These are phyloP conservation scores for Silybum marianum DNA, from an alignment of 129 eudicot species.

Conservation along the genomic window DNA sequence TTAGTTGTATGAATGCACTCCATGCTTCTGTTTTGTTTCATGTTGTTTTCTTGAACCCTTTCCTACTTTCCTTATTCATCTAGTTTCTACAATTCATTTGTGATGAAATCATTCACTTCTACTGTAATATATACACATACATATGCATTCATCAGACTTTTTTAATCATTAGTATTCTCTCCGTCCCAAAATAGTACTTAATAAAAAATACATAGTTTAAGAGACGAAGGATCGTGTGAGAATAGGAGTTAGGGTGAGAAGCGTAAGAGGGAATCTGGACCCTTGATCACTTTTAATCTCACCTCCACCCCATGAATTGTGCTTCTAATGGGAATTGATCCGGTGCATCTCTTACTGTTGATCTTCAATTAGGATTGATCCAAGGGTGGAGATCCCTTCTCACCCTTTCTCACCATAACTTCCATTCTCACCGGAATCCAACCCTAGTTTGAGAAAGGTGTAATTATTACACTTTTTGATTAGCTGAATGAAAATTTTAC, in stretches of 20 bases:
- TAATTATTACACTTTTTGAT: not conserved
- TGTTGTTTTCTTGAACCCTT: conserved; percentile 3
- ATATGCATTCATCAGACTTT: not conserved
- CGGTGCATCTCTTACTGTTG: no score
- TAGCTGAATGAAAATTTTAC: not conserved
- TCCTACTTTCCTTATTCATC: not conserved
- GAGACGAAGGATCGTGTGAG: not conserved
- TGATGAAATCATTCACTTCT: not conserved
- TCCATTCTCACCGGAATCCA: no score
- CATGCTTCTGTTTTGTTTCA: not conserved
- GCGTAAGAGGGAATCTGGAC: no score
- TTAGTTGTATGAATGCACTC: not conserved
- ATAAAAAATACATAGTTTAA: not conserved
- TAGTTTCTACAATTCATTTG: not conserved
- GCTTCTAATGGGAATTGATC: no score
- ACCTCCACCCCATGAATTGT: no score
- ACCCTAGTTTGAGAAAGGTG: not conserved
- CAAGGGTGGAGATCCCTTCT: no score
- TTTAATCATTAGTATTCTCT: not conserved
- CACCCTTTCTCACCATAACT: no score
- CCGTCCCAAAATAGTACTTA: not conserved
- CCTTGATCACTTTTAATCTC: no score
- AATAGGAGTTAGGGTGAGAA: no score
- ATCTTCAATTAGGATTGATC: no score
- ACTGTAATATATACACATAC: not conserved